Base-by-base conservation (phyloP, 1,139 yeast species). In the Arxiozyma slooffiae region DNA sequence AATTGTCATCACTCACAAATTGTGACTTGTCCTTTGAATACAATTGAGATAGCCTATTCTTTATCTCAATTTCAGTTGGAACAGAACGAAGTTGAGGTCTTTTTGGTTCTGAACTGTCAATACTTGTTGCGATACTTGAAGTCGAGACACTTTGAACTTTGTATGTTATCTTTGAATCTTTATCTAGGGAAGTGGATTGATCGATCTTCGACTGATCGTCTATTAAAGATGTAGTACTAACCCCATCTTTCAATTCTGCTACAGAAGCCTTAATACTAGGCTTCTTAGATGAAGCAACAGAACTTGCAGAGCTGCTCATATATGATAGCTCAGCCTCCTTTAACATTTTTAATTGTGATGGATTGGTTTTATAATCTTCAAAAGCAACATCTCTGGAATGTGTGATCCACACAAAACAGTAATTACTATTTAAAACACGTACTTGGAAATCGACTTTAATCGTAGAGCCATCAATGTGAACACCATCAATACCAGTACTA, bases 401-500 rank as follows among this genome's bases (percentile, higher is more conserved):
- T 0, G 96, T 87, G 14, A 90, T 75, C 97, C 97, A 90, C 24
- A 90, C 67, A 3, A 87, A 81, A 53, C 78, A 76, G 6, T 80
- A 73, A 38, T 79, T 81, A 22, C 72, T 63, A 26, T 79, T 76
- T 23, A 86, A 73, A 3, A 87, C 88, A 53, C 97, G 75, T 47
- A 90, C 67, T 67, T 90, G 97, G 9, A 87, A 79, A 67, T 90
- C 97, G 39, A 90, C 76, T 51, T 73, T 76, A n/a, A 89, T 68
- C 1, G 60, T 52, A 18, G 77, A 72, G 0, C 96, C 96, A 67
- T 86, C 92, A 36, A 79, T 66, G 61, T 87, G 95, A 4, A 71
- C 63, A 36, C 85, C 96, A 53, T 73, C 72, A 21, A 88, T 73
- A 39, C 95, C 95, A 46, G 72, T 71, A 0, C 89, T 82, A 26